Evolutionary conservation across 371 early-diverging fungal genomes (phyloP), one percentile per base, ranked within the genome.

Genomic region (Circinella minor): DNA sequence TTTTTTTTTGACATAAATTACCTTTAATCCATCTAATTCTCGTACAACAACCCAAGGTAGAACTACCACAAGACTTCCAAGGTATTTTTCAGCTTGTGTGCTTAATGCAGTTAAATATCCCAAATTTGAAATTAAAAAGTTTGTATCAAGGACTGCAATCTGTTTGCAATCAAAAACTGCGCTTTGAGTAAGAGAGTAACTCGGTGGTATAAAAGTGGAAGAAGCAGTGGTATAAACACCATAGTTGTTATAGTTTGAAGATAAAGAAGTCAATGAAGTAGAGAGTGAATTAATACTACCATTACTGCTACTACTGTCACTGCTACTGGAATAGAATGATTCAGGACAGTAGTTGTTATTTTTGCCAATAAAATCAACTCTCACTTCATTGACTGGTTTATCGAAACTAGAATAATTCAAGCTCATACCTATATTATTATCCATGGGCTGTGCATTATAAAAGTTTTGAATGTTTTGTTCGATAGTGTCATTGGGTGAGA

Each of bases 1-100:
- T 72, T 47, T 51, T 51, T 51, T 17, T 51, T 14, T 5, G 15
- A n/a, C 4, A 51, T 5, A 51, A 51, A n/a, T 61, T 81, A 89
- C 78, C 68, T 82, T 82, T 39, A 82, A 61, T 34, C 77, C 72
- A 36, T 82, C 83, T 14, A 82, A 51, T 68, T 82, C 83, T 48
- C 63, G 34, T 10, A 82, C 73, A 10, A 82, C 83, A 17, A 77
- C 65, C 83, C 83, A 82, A 5, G 83, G 83, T n/a, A 82, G 36
- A 0, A 82, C 39, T 1, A 80, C 39, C 1, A 80, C 60, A 0
- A 82, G 18, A 36, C 62, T 72, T 1, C 76, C 77, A 8, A 68
- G 75, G 11, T 71, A 59, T 13, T 61, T 38, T 17, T 73, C 74
- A 13, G 81, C 77, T 37, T 74, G n/a, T 5, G 55, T 49, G 3